These are phyloP conservation scores for Sinapis alba DNA, from an alignment of 441 rosid species.

Conservation along the genomic window DNA sequence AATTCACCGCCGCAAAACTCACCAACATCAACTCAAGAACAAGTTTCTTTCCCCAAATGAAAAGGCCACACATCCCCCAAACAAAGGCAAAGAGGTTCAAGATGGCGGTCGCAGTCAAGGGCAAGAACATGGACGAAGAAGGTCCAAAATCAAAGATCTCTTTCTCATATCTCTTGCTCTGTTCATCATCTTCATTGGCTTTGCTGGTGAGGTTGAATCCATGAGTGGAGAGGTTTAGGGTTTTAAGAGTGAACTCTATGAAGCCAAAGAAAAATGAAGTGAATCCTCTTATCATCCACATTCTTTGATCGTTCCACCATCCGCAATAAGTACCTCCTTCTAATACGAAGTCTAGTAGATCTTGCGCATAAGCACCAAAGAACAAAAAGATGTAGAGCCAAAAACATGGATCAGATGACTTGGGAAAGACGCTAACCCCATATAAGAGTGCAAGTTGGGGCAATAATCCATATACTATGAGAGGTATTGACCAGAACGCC, in stretches of 20 bases:
- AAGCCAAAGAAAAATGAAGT: conserved; percentile 48
- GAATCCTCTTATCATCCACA: conserved; percentile 59
- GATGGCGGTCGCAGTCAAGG: conserved; percentile 44
- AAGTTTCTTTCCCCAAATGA: conserved; percentile 19
- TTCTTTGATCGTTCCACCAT: conserved; percentile 85
- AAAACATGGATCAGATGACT: conserved; percentile 68
- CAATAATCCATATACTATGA: conserved; percentile 51
- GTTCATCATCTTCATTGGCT: conserved; percentile 52
- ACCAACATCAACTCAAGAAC: conserved; percentile 46
- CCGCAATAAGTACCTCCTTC: conserved; percentile 46
- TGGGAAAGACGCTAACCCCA: conserved; percentile 54
- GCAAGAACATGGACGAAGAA: conserved; percentile 51
- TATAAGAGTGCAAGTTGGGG: conserved; percentile 64
- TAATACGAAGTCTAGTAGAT: conserved; percentile 7
- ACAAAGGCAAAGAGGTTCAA: conserved; percentile 48
- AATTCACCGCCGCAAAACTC: conserved; percentile 49
- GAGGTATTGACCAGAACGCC: conserved; percentile 54
- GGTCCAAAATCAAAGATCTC: conserved; percentile 63
- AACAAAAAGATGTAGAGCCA: conserved; percentile 58
- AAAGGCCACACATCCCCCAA: conserved; percentile 29
- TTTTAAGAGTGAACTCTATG: conserved; percentile 49
- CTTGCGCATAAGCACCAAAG: conserved; percentile 51
- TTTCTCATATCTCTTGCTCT: conserved; percentile 53
- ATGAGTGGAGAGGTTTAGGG: conserved; percentile 45
- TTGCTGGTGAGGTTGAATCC: conserved; percentile 57